Evolutionary conservation across 2,329 filamentous ascomycete genomes (phyloP).

Genomic region (Fusarium humuli): DNA sequence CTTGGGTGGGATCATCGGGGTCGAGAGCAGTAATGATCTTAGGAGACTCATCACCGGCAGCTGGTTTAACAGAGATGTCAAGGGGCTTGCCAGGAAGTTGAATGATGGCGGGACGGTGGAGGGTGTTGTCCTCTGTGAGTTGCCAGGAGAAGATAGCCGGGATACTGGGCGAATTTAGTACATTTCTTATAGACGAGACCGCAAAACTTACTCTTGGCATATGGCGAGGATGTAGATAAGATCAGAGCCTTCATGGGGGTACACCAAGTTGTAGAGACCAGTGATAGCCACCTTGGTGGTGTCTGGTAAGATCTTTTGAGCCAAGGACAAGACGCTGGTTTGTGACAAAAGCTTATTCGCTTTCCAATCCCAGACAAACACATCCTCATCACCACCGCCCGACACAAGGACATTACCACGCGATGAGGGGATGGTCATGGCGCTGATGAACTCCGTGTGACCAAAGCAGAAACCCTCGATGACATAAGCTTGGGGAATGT

Average conservation of each 20-base stretch:
- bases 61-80: conserved; percentile 56
- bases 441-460: conserved; percentile 86
- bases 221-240: conserved; percentile 61
- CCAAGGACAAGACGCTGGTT: conserved; percentile 62
- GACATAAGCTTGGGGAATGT: conserved; percentile 83
- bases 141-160: conserved; percentile 75
- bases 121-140: conserved; percentile 60
- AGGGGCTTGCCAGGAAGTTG: conserved; percentile 74
- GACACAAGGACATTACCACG: conserved; percentile 77
- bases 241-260: conserved; percentile 45
- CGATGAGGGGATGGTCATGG: conserved; percentile 72
- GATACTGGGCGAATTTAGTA: conserved; percentile 54
- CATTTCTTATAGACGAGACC: background rate
- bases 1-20: conserved; percentile 44
- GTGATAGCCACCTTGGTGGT: conserved; percentile 62
- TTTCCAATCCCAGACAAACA: conserved; percentile 88
- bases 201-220: conserved; percentile 66
- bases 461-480: conserved; percentile 92
- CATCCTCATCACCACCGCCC: conserved; percentile 83
- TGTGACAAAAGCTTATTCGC: conserved; percentile 65
- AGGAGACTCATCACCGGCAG: conserved; percentile 36
- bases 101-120: conserved; percentile 62
- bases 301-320: conserved; percentile 52
- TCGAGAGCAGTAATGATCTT: conserved; percentile 58
- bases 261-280: conserved; percentile 53